Percentiles rank a stretch among this genome's conserved stretches.
Conservation (phyloP, 208 protist genomes). For the Trypanosoma theileri region DNA sequence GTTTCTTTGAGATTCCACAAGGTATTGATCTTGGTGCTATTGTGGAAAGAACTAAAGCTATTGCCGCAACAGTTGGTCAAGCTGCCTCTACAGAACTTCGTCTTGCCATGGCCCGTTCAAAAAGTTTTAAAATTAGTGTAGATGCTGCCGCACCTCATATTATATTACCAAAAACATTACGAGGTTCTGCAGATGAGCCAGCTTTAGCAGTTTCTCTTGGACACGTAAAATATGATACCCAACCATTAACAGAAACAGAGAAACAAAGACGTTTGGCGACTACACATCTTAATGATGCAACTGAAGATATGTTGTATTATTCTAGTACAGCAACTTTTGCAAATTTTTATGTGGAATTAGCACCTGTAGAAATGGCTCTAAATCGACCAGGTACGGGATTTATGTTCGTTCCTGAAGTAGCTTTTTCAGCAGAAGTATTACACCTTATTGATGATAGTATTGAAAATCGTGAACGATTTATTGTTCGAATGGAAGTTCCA, state of each 20-base stretch:
- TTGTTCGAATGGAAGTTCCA: slow-evolving; percentile 78
- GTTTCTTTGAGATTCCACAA: slow-evolving; percentile 66
- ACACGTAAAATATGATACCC: slow-evolving; percentile 56
- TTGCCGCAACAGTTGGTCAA: slow-evolving; percentile 55
- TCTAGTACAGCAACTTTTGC: slow-evolving; percentile 63
- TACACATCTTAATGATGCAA: slow-evolving; percentile 14
- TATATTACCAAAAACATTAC: slow-evolving; percentile 62
- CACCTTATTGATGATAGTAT: slow-evolving; percentile 61
- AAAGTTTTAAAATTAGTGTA: slow-evolving; percentile 68
- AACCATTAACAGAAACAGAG: slow-evolving; percentile 65
- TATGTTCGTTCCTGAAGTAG: slow-evolving; percentile 72
- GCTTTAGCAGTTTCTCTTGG: slow-evolving; percentile 73
- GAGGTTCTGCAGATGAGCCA: slow-evolving; percentile 37
- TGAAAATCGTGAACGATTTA: slow-evolving; percentile 48
- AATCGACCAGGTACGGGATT: slow-evolving; percentile 56
- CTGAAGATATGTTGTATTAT: slow-evolving; percentile 74
- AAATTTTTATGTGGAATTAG: slow-evolving; percentile 79
- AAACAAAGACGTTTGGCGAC: slow-evolving; percentile 40
- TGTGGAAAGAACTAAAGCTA: slow-evolving; percentile 37
- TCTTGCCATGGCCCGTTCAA: slow-evolving; percentile 50
- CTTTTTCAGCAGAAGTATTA: slow-evolving; percentile 64
- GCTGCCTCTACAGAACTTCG: slow-evolving; percentile 67
- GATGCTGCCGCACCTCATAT: slow-evolving; percentile 75
- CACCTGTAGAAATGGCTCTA: slow-evolving; percentile 62
- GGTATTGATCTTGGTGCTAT: slow-evolving; percentile 62